Evolutionary conservation across 2,329 filamentous ascomycete genomes (phyloP).

Genomic region (Fusarium sp.): DNA sequence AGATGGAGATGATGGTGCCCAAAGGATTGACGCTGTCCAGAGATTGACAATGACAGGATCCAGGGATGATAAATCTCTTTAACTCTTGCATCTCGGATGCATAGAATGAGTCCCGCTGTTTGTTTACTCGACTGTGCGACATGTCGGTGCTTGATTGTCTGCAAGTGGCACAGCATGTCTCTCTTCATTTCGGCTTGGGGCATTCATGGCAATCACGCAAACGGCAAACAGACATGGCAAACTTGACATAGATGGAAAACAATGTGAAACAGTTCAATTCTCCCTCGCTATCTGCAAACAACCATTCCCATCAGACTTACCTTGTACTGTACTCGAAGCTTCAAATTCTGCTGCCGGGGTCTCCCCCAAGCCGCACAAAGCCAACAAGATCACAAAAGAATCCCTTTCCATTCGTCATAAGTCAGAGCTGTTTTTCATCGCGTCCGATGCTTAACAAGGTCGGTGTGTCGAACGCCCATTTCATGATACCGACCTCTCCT

Average conservation of each 20-base stretch:
- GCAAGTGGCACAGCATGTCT: slow-evolving; percentile 29
- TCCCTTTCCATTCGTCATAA: slow-evolving; percentile 58
- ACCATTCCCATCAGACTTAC: slow-evolving; percentile 10
- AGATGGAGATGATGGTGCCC: neutral
- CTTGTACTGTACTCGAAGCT: slow-evolving; percentile 7
- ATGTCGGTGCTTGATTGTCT: slow-evolving; percentile 11
- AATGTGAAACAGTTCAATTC: neutral
- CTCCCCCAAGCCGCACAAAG: slow-evolving; percentile 16
- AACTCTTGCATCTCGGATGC: neutral
- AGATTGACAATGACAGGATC: slow-evolving; percentile 1
- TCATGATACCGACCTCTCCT: slow-evolving; percentile 81
- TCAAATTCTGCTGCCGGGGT: slow-evolving; percentile 17
- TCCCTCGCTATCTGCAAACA: neutral
- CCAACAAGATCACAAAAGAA: slow-evolving; percentile 18
- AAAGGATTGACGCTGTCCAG: neutral
- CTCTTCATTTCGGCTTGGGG: slow-evolving; percentile 24
- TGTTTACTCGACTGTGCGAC: slow-evolving; percentile 6
- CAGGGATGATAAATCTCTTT: neutral
- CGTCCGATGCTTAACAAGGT: slow-evolving; percentile 98
- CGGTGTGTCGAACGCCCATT: slow-evolving; percentile 99
- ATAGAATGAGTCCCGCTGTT: neutral
- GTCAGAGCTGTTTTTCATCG: slow-evolving; percentile 98
- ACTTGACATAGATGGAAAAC: neutral
- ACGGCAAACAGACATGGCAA: neutral
- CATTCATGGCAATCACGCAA: slow-evolving; percentile 2